A percentile compares a stretch with the other conserved stretches of the same genome.
Evolutionary conservation across 768 basidiomycete species (phyloP).

Genomic region (Serendipita sp.): DNA sequence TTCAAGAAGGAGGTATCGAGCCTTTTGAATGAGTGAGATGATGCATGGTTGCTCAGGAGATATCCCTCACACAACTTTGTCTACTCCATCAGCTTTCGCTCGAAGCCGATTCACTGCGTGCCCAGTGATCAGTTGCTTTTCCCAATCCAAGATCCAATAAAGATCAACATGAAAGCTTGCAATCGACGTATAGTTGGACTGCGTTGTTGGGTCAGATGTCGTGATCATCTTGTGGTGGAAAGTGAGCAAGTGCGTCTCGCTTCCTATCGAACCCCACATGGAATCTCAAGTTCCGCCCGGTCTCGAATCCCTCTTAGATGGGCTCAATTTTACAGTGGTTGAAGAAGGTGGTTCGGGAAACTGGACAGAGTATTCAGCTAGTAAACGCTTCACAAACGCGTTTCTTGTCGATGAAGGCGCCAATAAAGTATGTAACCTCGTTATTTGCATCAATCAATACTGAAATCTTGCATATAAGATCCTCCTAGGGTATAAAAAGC

Average conservation of each 20-base stretch:
- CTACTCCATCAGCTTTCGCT: slow-evolving; percentile 35
- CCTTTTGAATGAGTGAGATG: slow-evolving; percentile 20
- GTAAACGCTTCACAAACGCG: slow-evolving; percentile 3
- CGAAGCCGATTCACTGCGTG: slow-evolving; percentile 45
- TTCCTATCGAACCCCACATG: neutral
- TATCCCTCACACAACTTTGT: slow-evolving; percentile 41
- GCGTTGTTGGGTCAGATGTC: slow-evolving; percentile 46
- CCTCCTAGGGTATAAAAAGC: slow-evolving; percentile 62
- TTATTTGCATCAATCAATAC: neutral
- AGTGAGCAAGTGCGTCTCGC: neutral
- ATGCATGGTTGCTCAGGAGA: neutral
- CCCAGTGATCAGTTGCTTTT: slow-evolving; percentile 41
- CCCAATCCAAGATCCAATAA: slow-evolving; percentile 69
- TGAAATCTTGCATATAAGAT: slow-evolving; percentile 28
- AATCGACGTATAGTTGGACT: slow-evolving; percentile 64
- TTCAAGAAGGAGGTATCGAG: slow-evolving; percentile 64
- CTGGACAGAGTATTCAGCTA: neutral
- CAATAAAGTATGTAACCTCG: neutral
- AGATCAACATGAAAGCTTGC: slow-evolving; percentile 51
- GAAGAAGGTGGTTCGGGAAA: neutral
- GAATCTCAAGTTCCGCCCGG: slow-evolving; percentile 4
- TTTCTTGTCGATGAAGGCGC: neutral
- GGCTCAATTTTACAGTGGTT: neutral
- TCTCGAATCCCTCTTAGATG: neutral
- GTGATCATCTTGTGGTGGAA: slow-evolving; percentile 6